Base-by-base conservation (phyloP, 2,329 filamentous ascomycete species). In the Colletotrichum eremochloae region DNA sequence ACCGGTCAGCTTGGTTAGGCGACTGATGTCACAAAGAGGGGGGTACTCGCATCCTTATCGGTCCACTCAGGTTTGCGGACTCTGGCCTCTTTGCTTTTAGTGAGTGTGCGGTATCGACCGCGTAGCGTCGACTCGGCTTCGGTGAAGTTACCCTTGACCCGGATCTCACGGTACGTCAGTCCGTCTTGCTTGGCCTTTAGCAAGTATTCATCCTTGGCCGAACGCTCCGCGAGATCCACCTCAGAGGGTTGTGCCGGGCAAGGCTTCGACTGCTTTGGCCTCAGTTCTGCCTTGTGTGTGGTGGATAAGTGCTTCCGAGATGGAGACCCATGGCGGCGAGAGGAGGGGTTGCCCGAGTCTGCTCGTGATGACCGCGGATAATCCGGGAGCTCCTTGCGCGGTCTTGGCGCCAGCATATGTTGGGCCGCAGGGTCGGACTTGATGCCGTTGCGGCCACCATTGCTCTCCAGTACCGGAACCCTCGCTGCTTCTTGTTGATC, bases 81-180 rank as follows among this genome's bases (percentile, higher is more conserved):
- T 7, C 93, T 84, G 68, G 89, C 85, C 44, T 87, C 84, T 75
- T 89, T 89, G 15, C 82, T 81, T 82, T 93, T 94, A 9, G 89
- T 93, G 76, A 94, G 79, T 2, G 87, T 89, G 5, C 93, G 85
- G 75, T 88, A 90, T 0, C 92, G 87, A 0, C 93, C 93, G 18
- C 93, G 87, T 48, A 95, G 84, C 0, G 93, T 95, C 14, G 92
- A 93, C 80, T 94, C 92, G 1, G 91, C 90, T 76, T 93, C 91
- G 0, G 78, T 80, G 74, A 91, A 91, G 1, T 84, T 81, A 18
- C 90, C 88, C 24, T 81, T 77, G 8, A 78, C 76, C 48, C 87
- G 87, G 76, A 94, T 94, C 71, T 92, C 86, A 66, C 86, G 87
- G 81, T 94, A 94, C 0, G 91, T 89, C 82, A 89, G 82, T 3